phyloP scores from a whole-genome alignment of 331 rosid genomes.

The Acacia pycnantha region DNA sequence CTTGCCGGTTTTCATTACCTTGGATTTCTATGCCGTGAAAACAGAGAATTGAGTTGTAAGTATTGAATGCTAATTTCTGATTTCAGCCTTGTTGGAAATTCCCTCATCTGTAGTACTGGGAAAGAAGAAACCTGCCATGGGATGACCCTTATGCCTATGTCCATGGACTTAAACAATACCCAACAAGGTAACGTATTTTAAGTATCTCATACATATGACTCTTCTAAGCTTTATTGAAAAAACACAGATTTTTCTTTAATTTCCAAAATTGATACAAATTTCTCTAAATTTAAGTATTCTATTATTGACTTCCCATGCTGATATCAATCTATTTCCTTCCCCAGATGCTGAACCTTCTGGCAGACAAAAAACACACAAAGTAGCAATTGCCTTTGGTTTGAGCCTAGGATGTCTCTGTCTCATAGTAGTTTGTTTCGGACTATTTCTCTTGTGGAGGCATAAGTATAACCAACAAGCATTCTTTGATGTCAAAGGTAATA shows the following conservation, averaged over 20 bases:
- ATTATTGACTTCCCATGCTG: background rate
- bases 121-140: conserved; percentile 58
- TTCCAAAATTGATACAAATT: background rate
- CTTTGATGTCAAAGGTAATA: conserved; percentile 61
- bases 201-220: background rate
- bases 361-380: conserved; percentile 46
- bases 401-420: conserved; percentile 59
- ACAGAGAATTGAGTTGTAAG: background rate
- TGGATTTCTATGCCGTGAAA: background rate
- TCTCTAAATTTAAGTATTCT: background rate
- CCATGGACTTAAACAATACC: conserved; percentile 52
- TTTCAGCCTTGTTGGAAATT: conserved; percentile 61
- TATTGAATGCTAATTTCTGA: background rate
- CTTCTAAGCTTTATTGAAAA: background rate
- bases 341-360: conserved; percentile 39
- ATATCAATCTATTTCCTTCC: conserved; percentile 28
- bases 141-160: conserved; percentile 53
- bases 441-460: conserved; percentile 58
- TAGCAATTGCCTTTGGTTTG: conserved; percentile 58
- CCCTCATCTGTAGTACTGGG: conserved; percentile 49
- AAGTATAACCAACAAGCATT: conserved; percentile 55
- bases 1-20: too few relatives aligned
- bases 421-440: conserved; percentile 49
- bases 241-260: background rate
- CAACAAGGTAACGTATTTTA: conserved; percentile 26